These are phyloP conservation scores for Zychaea mexicana DNA, from an alignment of 371 early-diverging fungal species.

Conservation along the genomic window DNA sequence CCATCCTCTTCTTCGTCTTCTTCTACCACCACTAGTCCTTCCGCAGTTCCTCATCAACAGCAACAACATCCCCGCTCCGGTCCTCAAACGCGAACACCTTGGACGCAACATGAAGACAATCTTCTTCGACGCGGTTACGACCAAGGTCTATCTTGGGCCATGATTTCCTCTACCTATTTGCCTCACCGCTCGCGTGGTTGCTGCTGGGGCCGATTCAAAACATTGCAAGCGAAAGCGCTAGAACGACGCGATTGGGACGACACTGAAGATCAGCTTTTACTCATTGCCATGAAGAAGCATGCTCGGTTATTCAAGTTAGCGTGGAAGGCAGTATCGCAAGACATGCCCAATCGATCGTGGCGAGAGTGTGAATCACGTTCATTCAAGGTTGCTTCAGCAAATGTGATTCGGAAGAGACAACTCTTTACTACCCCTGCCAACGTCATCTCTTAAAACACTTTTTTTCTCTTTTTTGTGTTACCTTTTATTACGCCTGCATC, in stretches of 20 bases:
- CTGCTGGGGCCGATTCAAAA: constrained; percentile 49
- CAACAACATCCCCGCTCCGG: neutral
- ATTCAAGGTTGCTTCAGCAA: constrained; percentile 22
- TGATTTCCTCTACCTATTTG: constrained; percentile 43
- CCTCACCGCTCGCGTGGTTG: constrained; percentile 50
- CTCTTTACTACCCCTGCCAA: neutral
- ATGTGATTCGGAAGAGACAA: constrained; percentile 19
- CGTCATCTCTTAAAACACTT: neutral
- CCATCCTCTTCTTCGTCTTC: neutral
- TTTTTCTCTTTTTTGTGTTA: too few relatives aligned
- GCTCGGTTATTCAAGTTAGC: constrained; percentile 40
- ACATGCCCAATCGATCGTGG: constrained; percentile 38
- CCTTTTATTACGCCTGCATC: too few relatives aligned
- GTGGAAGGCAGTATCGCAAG: constrained; percentile 42
- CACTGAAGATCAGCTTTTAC: constrained; percentile 28
- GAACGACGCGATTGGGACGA: constrained; percentile 33
- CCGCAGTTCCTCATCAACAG: neutral
- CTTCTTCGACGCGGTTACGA: constrained; percentile 37
- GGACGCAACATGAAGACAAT: constrained; percentile 41
- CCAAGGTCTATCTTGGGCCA: constrained; percentile 49
- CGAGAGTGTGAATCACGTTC: constrained; percentile 37
- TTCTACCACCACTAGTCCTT: neutral
- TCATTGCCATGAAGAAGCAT: constrained; percentile 38
- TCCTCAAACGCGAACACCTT: constrained; percentile 42
- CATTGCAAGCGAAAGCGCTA: constrained; percentile 32